These are phyloP conservation scores for Escovopsis sp. DNA, from an alignment of 2,329 filamentous ascomycete species.

Conservation along the genomic window DNA sequence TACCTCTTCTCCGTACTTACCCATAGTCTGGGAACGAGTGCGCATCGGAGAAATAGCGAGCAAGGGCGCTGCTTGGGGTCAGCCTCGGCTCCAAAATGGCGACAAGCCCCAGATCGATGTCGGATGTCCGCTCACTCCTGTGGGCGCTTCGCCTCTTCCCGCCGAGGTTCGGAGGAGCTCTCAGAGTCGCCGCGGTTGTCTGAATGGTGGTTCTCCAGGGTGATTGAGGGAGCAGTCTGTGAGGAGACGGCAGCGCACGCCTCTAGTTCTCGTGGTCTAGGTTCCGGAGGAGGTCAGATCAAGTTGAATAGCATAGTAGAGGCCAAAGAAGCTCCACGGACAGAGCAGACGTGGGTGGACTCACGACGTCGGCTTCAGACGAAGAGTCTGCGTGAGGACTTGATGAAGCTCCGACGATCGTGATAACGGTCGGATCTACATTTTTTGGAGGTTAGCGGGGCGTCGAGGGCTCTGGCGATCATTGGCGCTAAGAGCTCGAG, in stretches of 20 bases:
- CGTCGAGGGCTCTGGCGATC: neutral
- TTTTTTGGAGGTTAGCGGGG: conserved; percentile 5
- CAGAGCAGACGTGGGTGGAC: neutral
- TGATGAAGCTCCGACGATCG: conserved; percentile 1
- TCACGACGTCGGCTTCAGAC: conserved; percentile 4
- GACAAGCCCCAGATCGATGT: neutral
- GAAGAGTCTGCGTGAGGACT: conserved; percentile 1
- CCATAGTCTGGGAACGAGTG: conserved; percentile 29
- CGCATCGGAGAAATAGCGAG: conserved; percentile 21
- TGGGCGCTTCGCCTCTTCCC: conserved; percentile 13
- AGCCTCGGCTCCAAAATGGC: neutral
- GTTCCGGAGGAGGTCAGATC: neutral
- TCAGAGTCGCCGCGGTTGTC: conserved; percentile 1
- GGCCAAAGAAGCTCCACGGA: too few species aligned
- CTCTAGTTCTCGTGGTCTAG: conserved; percentile 1
- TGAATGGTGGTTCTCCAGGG: conserved; percentile 12
- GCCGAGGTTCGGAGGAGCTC: neutral
- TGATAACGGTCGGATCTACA: conserved; percentile 7
- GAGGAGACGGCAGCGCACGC: conserved; percentile 1
- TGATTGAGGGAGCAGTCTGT: conserved; percentile 6
- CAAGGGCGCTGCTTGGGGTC: conserved; percentile 14
- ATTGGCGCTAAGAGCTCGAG: too few species aligned
- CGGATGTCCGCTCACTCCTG: conserved; percentile 16
- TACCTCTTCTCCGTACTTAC: conserved; percentile 16
- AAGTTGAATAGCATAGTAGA: too few species aligned